Conservation (phyloP, 441 rosid species). For the Erysimum cheiri region DNA sequence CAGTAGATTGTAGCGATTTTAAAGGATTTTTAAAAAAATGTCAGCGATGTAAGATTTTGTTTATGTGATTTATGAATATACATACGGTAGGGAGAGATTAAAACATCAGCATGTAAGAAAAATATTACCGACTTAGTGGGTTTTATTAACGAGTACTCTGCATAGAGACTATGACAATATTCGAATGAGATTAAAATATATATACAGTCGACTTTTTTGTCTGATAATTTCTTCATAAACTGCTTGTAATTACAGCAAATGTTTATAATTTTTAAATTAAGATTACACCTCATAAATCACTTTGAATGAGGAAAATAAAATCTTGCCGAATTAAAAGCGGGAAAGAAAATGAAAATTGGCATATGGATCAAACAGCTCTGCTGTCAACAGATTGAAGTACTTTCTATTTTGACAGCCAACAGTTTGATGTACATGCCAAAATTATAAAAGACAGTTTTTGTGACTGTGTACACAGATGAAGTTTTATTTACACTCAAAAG, state of each 20-base stretch:
- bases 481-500: neutral
- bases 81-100: too few species aligned
- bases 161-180: too few species aligned
- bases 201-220: neutral
- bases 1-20: neutral
- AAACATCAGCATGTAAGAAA: too few species aligned
- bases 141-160: neutral
- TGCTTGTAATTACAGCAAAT: neutral
- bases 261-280: neutral
- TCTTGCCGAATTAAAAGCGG: neutral
- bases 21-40: neutral
- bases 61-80: neutral
- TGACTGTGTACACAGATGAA: neutral
- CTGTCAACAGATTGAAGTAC: conserved; percentile 3
- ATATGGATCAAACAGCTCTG: neutral
- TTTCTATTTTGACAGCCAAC: neutral
- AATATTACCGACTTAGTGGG: neutral
- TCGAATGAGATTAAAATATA: too few species aligned
- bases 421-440: neutral
- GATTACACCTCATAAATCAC: neutral
- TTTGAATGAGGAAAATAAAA: neutral
- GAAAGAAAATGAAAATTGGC: neutral
- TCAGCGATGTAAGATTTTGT: neutral
- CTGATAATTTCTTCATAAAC: neutral
- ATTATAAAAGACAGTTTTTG: neutral